A percentile compares a stretch with the other conserved stretches of the same genome.
These are phyloP conservation scores for Xylaria longipes DNA, from an alignment of 495 filamentous ascomycete genomes.

Conservation along the genomic window DNA sequence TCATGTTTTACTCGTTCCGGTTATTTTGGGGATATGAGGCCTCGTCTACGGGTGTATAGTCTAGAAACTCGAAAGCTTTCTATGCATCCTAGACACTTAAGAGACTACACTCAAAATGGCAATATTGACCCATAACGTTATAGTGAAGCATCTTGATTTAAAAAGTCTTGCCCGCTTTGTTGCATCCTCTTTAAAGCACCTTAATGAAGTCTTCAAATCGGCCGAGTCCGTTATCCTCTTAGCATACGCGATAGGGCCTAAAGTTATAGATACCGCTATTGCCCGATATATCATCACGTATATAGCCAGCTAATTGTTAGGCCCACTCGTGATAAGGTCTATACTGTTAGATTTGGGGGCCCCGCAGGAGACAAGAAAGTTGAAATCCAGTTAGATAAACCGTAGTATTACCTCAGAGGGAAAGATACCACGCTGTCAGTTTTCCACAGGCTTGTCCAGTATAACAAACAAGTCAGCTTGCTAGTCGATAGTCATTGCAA, in stretches of 20 bases:
- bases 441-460: background rate
- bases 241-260: background rate
- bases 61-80: background rate
- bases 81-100: background rate
- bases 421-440: background rate
- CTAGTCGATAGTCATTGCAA: background rate
- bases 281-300: background rate
- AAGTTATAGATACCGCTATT: background rate
- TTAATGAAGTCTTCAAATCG: background rate
- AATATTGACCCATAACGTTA: background rate
- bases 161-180: background rate
- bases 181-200: background rate
- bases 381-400: background rate
- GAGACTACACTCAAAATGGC: background rate
- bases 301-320: background rate
- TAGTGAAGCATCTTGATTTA: conserved; percentile 2
- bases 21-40: background rate
- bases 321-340: background rate
- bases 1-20: background rate
- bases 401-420: background rate
- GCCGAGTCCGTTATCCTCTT: background rate
- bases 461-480: background rate
- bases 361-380: background rate
- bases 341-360: background rate
- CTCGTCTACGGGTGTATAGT: background rate